Evolutionary conservation across 257 asterid genomes (phyloP), one percentile per base, ranked within the genome.

Genomic region (Salvia miltiorrhiza): DNA sequence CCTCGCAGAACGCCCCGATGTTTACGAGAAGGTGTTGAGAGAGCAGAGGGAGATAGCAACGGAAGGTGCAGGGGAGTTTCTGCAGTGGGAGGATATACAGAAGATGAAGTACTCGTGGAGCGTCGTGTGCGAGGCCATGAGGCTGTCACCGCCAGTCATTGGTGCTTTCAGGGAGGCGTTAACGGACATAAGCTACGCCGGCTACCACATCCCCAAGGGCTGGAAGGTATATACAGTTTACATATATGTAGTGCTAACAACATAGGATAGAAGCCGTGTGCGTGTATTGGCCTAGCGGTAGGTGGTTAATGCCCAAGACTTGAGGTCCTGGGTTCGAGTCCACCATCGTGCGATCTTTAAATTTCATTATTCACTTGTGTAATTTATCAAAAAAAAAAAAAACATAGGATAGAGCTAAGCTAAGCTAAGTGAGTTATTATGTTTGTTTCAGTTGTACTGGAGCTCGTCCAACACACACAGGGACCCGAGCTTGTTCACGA

Each of bases 61-160:
- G 5, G 64, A 77, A 28, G 59, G 49, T n/a, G n/a, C n/a, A 52
- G 2, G 88, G 13, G 86, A 82, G 64, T 76, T 71, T 65, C 76
- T 91, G 65, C 81, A 83, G 16, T 91, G 95, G 97, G 96, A 81
- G 61, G 97, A 89, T 24, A 68, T 91, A 73, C 91, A 87, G 77
- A 90, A 88, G 87, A 90, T 90, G 97, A 85, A 56, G 83, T 86
- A 88, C 78, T 84, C 97, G 0, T 90, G 97, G 96, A 82, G 75
- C 14, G 97, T 90, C 4, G 87, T 73, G 0, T 87, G 81, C 64
- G 97, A 89, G 75, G 76, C 80, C 2, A 69, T 70, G 63, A 80
- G 97, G 50, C 75, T 82, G 17, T 63, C 79, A 24, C 84, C 97
- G 9, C 96, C 96, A 0, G 70, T 89, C 10, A 21, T 48, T 12